Evolutionary conservation across 306 rosid species (phyloP).

Genomic region (Fragaria vesca): DNA sequence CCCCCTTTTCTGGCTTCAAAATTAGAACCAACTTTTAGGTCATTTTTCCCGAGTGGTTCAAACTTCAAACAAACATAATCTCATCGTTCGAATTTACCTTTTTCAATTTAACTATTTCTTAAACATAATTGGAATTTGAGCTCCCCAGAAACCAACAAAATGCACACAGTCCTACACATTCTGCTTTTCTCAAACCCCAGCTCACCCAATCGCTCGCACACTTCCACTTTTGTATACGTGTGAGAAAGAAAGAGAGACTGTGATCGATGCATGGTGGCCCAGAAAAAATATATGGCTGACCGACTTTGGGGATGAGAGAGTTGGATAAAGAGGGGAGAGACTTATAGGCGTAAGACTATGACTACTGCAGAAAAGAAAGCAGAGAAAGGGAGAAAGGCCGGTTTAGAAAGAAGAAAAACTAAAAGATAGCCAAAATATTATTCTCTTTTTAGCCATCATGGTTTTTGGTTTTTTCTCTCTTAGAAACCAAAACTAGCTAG

Average conservation of each 20-base stretch:
- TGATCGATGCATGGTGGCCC: conserved; percentile 52
- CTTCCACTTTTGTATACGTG: conserved; percentile 46
- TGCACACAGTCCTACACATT: conserved; percentile 37
- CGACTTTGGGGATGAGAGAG: conserved; percentile 47
- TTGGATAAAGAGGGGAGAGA: conserved; percentile 48
- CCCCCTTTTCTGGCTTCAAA: conserved; percentile 8
- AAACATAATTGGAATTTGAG: conserved; percentile 55
- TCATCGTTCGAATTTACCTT: conserved; percentile 1
- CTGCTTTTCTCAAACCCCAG: conserved; percentile 23
- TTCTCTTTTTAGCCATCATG: conserved; percentile 37
- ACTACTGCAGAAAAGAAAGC: conserved; percentile 29
- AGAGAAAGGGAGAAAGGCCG: conserved; percentile 17
- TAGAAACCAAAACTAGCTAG: conserved; percentile 36
- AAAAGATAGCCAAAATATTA: conserved; percentile 21
- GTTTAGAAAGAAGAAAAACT: conserved; percentile 16
- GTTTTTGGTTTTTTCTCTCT: conserved; percentile 62
- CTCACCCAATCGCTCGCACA: conserved; percentile 37
- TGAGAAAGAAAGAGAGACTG: conserved; percentile 12
- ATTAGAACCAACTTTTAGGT: background rate
- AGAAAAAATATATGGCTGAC: conserved; percentile 63
- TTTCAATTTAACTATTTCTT: background rate
- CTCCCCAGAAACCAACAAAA: conserved; percentile 27
- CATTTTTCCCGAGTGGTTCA: background rate
- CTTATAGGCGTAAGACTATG: conserved; percentile 28
- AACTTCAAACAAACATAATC: background rate